A percentile compares a stretch with the other conserved stretches of the same genome.
phyloP scores from a whole-genome alignment of 352 stramenopile species.

The Elongisporangium senticosum region DNA sequence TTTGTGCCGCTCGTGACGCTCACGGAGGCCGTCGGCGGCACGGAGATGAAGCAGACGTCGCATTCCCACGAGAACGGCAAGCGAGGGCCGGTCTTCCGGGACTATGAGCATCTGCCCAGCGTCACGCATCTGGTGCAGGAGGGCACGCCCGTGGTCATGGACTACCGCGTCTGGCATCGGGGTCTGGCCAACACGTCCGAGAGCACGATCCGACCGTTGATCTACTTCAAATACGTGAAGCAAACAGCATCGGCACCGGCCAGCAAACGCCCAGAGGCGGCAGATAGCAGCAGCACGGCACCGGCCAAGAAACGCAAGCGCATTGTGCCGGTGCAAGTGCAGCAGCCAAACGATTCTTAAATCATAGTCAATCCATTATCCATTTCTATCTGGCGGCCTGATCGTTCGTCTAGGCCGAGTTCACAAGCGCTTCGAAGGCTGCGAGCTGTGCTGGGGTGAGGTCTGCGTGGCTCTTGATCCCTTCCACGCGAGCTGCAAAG shows the following conservation, averaged over 20 bases:
- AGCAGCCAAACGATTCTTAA: background rate
- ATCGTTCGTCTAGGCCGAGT: background rate
- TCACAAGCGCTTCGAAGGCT: constrained; percentile 10
- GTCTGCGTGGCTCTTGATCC: constrained; percentile 17
- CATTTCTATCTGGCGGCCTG: background rate
- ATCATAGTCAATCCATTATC: background rate
- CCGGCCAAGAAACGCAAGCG: constrained; percentile 28
- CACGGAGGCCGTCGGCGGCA: constrained; percentile 38
- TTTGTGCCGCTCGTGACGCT: constrained; percentile 65
- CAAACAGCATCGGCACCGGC: background rate
- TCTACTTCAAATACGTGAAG: constrained; percentile 71
- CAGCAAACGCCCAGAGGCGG: background rate
- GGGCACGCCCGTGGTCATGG: constrained; percentile 62
- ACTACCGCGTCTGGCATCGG: constrained; percentile 78
- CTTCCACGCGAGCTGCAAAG: constrained; percentile 4
- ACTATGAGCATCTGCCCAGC: constrained; percentile 44
- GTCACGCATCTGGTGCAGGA: constrained; percentile 44
- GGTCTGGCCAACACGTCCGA: constrained; percentile 45
- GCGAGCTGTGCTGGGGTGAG: constrained; percentile 21
- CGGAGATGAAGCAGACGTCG: constrained; percentile 62
- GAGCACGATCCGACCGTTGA: constrained; percentile 36
- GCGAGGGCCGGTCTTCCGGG: constrained; percentile 33
- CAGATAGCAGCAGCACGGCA: background rate
- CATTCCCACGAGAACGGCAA: constrained; percentile 38
- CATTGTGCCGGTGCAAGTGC: constrained; percentile 23